Conservation (phyloP, 2,329 filamentous ascomycete genomes). For the Sarocladium oryzae region DNA sequence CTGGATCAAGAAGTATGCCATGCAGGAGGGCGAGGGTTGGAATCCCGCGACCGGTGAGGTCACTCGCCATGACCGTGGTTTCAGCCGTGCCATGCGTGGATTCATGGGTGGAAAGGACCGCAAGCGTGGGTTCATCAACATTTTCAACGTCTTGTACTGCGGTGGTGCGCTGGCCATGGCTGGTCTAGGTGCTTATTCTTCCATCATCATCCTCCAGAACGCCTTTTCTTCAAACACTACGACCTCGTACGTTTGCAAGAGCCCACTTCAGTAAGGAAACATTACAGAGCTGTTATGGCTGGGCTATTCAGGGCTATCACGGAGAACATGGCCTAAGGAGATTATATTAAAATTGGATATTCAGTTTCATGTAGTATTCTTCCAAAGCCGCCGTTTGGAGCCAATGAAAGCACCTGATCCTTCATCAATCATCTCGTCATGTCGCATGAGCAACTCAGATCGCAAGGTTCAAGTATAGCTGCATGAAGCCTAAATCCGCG, state of each 20-base stretch:
- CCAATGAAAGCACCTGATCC: too few species aligned
- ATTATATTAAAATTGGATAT: too few species aligned
- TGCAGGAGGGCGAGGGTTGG: conserved; percentile 15
- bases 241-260: conserved; percentile 10
- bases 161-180: conserved; percentile 10
- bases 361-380: too few species aligned
- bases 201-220: conserved; percentile 7
- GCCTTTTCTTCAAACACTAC: conserved; percentile 7
- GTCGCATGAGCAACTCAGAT: too few species aligned
- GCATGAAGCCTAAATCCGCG: conserved; percentile 7
- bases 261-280: conserved; percentile 6
- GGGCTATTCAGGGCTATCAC: too few species aligned
- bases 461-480: too few species aligned
- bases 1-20: conserved; percentile 15
- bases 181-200: conserved; percentile 10
- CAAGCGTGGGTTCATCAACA: conserved; percentile 2
- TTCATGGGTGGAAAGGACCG: conserved; percentile 9
- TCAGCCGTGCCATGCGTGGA: conserved; percentile 7
- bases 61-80: conserved; percentile 1
- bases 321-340: too few species aligned
- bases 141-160: conserved; percentile 10
- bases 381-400: too few species aligned
- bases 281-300: neutral
- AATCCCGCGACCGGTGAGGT: conserved; percentile 12
- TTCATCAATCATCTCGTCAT: too few species aligned